Evolutionary conservation across 148 eudicot species (phyloP).

Genomic region (Selenicereus undatus): DNA sequence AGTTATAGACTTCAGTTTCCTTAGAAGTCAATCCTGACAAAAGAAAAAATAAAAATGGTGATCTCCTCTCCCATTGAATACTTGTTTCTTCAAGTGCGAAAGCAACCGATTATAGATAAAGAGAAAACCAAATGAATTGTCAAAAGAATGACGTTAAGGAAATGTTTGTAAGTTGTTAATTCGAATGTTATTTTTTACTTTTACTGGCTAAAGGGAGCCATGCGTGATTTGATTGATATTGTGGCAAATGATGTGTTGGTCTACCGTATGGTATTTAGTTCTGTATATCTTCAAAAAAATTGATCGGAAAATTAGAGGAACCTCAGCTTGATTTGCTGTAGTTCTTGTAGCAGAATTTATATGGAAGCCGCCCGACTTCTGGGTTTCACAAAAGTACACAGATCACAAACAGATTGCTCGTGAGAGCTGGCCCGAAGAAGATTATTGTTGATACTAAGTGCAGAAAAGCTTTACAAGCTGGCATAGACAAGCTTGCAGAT

Average conservation of each 20-base stretch:
- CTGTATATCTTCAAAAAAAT: neutral
- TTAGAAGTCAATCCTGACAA: too few relatives aligned
- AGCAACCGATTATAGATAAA: neutral
- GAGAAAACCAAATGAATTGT: neutral
- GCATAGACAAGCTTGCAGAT: constrained; percentile 89
- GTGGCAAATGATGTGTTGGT: neutral
- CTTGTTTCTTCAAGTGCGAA: neutral
- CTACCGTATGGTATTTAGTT: neutral
- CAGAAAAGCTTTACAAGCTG: constrained; percentile 62
- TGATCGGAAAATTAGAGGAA: neutral
- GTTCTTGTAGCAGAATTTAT: constrained; percentile 27
- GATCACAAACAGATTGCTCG: constrained; percentile 30
- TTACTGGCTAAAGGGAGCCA: neutral
- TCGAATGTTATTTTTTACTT: neutral
- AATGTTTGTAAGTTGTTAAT: neutral
- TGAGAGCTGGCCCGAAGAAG: constrained; percentile 80
- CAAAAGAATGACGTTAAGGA: neutral
- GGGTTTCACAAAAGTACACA: constrained; percentile 24
- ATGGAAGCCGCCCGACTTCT: constrained; percentile 18
- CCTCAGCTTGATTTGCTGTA: neutral
- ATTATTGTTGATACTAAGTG: constrained; percentile 72
- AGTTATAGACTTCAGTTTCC: too few relatives aligned
- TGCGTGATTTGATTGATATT: neutral
- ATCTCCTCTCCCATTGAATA: neutral
- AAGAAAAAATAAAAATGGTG: neutral